Evolutionary conservation across 164 flowering plant genomes (phyloP).

Genomic region (Tetracentron sinense): DNA sequence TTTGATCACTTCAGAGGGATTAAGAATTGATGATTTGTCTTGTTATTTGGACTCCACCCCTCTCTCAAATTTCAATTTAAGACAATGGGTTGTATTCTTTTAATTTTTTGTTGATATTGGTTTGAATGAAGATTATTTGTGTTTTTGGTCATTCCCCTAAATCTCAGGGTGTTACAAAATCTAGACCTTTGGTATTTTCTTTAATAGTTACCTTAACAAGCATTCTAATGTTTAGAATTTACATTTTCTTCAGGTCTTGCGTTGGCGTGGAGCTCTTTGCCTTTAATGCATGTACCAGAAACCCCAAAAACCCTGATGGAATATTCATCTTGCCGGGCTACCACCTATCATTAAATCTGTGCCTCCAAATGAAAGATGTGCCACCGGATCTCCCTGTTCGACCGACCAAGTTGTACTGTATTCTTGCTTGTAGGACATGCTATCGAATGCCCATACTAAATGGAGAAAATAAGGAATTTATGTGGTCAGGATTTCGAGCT

Average conservation of each 20-base stretch:
- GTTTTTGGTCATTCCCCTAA: no score
- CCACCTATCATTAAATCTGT: slow-evolving; percentile 57
- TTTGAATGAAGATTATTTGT: no score
- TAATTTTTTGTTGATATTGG: no score
- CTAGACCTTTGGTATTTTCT: no score
- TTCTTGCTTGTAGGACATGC: slow-evolving; percentile 39
- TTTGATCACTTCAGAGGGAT: no score
- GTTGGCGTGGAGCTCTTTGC: slow-evolving; percentile 58
- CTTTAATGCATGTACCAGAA: slow-evolving; percentile 28
- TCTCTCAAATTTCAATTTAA: no score
- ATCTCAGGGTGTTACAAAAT: no score
- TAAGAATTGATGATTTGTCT: no score
- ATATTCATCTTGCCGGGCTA: slow-evolving; percentile 42
- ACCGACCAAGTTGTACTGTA: slow-evolving; percentile 48
- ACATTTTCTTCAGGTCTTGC: slow-evolving; percentile 47
- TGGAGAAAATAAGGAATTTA: slow-evolving; percentile 22
- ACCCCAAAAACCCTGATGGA: slow-evolving; percentile 18
- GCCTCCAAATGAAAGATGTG: slow-evolving; percentile 61
- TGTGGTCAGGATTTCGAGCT: slow-evolving; percentile 14
- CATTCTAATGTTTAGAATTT: background rate
- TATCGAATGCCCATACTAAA: slow-evolving; percentile 10
- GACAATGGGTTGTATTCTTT: no score
- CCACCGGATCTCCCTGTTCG: slow-evolving; percentile 24
- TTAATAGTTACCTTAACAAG: background rate
- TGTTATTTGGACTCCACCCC: no score